Base-by-base conservation (phyloP, 345 rosid genomes). In the Psidium friedrichsthalianum region DNA sequence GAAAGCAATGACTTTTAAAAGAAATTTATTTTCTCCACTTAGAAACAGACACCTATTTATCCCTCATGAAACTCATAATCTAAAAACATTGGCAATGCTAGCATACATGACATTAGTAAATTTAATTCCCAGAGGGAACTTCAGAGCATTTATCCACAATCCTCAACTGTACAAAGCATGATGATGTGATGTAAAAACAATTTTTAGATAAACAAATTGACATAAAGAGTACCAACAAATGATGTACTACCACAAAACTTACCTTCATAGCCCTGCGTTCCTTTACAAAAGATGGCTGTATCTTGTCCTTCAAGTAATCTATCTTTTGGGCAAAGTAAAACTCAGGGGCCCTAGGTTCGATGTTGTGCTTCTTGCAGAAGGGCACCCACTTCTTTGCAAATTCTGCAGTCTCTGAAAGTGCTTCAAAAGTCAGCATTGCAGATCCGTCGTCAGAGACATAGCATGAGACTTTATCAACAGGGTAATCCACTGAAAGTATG, bases 311-410 rank as follows among this genome's bases (percentile, higher is more conserved):
- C 89, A 95, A 88, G 89, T 95, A 95, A 90, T 96, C 99, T 87
- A 95, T 94, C 93, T 96, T 96, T 88, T 93, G 98, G 86, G 94
- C 93, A 91, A 96, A 96, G 89, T 96, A 96, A 88, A 95, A 95
- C 87, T 96, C 99, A 80, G 98, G 99, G 86, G 98, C 98, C 87
- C 98, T 92, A 51, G 99, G 99, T 90, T 96, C 99, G 84, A 96
- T 96, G 86, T 86, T 92, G 90, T 94, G 96, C 91, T 96, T 96
- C 94, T 94, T 95, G 95, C 99, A 96, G 80, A 96, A 96, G 22
- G 99, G 98, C 80, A 96, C 99, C 99, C 99, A 97, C 89, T 95
- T 95, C 93, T 95, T 94, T 80, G 99, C 98, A 74, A 97, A 97
- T 87, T 95, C 98, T 1, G 99, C 97, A 51, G 98, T 95, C 91